Evolutionary conservation across 108 stramenopile genomes (phyloP).

Genomic region (Epithemia pelagica): DNA sequence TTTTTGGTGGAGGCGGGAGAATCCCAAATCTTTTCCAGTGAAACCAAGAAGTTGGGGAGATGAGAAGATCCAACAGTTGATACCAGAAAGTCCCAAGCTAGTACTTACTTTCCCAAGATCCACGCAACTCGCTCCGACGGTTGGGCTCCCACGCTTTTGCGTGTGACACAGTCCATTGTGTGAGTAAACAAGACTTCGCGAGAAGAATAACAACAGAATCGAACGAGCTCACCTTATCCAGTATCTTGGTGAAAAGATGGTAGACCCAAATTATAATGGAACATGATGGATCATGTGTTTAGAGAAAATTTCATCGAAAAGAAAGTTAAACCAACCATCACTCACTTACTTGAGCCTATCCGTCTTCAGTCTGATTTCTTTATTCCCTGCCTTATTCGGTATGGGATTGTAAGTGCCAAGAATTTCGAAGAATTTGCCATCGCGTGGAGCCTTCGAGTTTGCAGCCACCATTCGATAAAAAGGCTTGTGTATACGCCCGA

Average conservation of each 20-base stretch:
- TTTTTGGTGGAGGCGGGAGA: constrained; percentile 69
- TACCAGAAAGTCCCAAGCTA: not conserved
- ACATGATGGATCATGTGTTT: not conserved
- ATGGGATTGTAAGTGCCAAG: constrained; percentile 98
- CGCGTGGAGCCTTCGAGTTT: constrained; percentile 83
- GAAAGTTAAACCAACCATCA: not conserved
- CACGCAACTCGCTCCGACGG: constrained; percentile 91
- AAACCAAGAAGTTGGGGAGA: no score
- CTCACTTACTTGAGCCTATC: constrained; percentile 93
- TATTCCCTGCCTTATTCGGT: constrained; percentile 82
- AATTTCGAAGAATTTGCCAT: constrained; percentile 87
- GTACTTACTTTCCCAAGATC: constrained; percentile 76
- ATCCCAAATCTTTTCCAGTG: constrained; percentile 89
- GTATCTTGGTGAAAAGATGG: no score
- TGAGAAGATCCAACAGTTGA: no score
- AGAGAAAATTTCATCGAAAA: not conserved
- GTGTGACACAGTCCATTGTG: no score
- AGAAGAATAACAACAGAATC: no score
- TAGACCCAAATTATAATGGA: no score
- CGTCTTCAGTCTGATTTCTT: constrained; percentile 93
- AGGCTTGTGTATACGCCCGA: constrained; percentile 85
- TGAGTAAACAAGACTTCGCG: no score
- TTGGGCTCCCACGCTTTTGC: constrained; percentile 92
- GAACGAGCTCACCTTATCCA: not conserved
- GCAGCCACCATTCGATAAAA: constrained; percentile 99